Base-by-base conservation (phyloP, 352 stramenopile species). In the Phytophthora parvispora region DNA sequence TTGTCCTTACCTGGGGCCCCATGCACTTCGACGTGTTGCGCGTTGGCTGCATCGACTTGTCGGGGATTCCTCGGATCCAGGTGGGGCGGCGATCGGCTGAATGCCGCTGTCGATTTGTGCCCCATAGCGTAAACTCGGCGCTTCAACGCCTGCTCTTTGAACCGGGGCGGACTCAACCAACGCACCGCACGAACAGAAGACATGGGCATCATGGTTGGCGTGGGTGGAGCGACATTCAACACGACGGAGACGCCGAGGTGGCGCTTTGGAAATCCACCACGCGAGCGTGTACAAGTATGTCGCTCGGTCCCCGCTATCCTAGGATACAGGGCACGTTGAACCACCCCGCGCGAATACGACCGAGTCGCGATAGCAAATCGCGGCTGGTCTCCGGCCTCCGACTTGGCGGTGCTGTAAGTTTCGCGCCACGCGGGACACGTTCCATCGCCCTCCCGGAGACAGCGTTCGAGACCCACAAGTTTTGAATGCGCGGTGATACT, bases 81-180 rank as follows among this genome's bases (percentile, higher is more conserved):
- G 38, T 66, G 56, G 47, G 24, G 20, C 45, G 7, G 28, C 51
- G 38, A 51, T 32, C 10, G 31, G 36, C n/a, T 45, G 36, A 22
- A 7, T 45, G 16, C 36, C 9, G 36, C 36, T n/a, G 36, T n/a
- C 36, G 36, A 24, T 45, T 45, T 45, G 36, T 20, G 36, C 36
- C 36, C 36, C 16, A 45, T 2, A 20, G 36, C 49, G 28, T 61
- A 60, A 61, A 61, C 48, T 36, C 36, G 36, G 10, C 18, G 25
- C 50, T 47, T 43, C 36, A 22, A 43, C 20, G 47, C 32, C 49
- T 34, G n/a, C 28, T 42, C 29, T 50, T 56, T 71, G 50, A 43
- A 50, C 40, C 15, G 32, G 50, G 64, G 65, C 43, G 59, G 66
- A 74, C 60, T 74, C 66, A 74, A 69, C 60, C 20, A 57, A 65